Evolutionary conservation across 495 filamentous ascomycete genomes (phyloP).

Genomic region (Neurospora intermedia): DNA sequence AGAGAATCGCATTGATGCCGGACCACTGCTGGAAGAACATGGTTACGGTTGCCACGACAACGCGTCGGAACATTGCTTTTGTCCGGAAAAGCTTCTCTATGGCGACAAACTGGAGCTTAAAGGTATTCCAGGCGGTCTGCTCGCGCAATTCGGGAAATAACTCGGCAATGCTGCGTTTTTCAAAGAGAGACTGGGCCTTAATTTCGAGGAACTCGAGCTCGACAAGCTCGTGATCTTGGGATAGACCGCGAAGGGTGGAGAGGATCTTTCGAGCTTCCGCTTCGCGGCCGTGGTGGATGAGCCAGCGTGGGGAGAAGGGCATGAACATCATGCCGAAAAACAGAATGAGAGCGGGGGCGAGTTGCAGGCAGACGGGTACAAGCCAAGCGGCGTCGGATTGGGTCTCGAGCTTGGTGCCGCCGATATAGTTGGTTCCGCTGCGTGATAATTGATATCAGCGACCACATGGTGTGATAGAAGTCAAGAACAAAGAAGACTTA

Average conservation of each 20-base stretch:
- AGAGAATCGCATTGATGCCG: slow-evolving; percentile 60
- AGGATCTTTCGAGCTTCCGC: slow-evolving; percentile 59
- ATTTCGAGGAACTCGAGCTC: slow-evolving; percentile 75
- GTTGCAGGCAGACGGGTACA: slow-evolving; percentile 52
- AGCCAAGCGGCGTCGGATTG: slow-evolving; percentile 66
- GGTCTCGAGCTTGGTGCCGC: slow-evolving; percentile 45
- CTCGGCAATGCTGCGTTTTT: slow-evolving; percentile 62
- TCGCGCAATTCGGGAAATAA: slow-evolving; percentile 59
- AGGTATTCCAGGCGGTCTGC: slow-evolving; percentile 45
- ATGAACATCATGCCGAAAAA: slow-evolving; percentile 67
- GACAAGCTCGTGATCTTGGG: slow-evolving; percentile 51
- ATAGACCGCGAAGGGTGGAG: slow-evolving; percentile 51
- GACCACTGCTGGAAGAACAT: slow-evolving; percentile 77
- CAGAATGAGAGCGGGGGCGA: slow-evolving; percentile 48
- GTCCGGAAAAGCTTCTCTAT: slow-evolving; percentile 62
- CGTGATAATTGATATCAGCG: not conserved
- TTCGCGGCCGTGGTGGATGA: slow-evolving; percentile 63
- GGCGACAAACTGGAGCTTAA: slow-evolving; percentile 64
- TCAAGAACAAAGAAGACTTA: slow-evolving; percentile 1
- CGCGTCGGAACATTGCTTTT: slow-evolving; percentile 63
- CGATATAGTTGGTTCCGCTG: slow-evolving; percentile 62
- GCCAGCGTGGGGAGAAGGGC: slow-evolving; percentile 75
- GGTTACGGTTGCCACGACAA: slow-evolving; percentile 54
- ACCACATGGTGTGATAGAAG: slow-evolving; percentile 11
- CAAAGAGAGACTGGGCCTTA: slow-evolving; percentile 66